A percentile compares a stretch with the other conserved stretches of the same genome.
Evolutionary conservation across 768 basidiomycete species (phyloP).

Genomic region (Suillus weaverae): DNA sequence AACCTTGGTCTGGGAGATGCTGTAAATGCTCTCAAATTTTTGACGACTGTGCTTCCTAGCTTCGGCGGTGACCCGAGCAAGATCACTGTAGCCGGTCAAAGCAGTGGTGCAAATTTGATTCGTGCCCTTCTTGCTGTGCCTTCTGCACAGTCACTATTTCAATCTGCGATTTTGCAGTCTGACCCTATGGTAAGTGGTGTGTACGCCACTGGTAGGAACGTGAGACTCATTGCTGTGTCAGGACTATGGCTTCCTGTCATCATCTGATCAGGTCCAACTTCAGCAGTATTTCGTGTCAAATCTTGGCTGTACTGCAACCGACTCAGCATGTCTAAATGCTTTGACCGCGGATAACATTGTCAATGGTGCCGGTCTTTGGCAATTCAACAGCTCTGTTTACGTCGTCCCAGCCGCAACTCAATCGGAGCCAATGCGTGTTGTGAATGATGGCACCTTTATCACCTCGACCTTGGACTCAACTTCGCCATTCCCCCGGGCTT

Average conservation of each 20-base stretch:
- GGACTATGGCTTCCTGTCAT: conserved; percentile 71
- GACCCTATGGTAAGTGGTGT: conserved; percentile 71
- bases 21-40: conserved; percentile 63
- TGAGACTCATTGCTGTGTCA: conserved; percentile 26
- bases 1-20: conserved; percentile 75
- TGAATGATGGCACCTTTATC: conserved; percentile 67
- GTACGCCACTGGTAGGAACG: background rate
- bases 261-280: conserved; percentile 52
- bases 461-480: conserved; percentile 65
- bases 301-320: conserved; percentile 45
- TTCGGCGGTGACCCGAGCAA: conserved; percentile 68
- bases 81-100: conserved; percentile 82
- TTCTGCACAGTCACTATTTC: conserved; percentile 69
- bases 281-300: conserved; percentile 51
- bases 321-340: conserved; percentile 50
- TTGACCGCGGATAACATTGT: conserved; percentile 55
- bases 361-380: conserved; percentile 43
- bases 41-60: conserved; percentile 53
- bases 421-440: conserved; percentile 60
- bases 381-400: conserved; percentile 41
- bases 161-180: conserved; percentile 78
- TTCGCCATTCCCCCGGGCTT: conserved; percentile 55
- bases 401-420: conserved; percentile 53
- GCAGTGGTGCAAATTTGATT: conserved; percentile 76
- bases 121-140: conserved; percentile 74